Conservation (phyloP, 2,329 filamentous ascomycete species). For the Huntiella omanensis region DNA sequence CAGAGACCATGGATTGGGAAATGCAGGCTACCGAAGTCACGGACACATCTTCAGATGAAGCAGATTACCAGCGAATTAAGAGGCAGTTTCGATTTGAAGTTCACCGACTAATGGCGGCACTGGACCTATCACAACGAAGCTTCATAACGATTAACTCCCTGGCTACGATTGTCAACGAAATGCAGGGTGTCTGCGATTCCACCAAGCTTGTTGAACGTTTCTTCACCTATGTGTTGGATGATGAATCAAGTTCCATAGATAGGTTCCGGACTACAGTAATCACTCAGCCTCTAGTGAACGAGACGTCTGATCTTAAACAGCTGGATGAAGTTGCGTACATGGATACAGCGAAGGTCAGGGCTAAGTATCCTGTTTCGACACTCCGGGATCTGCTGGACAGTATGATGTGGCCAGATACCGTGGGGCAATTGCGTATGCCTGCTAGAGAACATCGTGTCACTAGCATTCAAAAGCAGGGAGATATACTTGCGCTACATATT, state of each 20-base stretch:
- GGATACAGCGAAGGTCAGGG: too few relatives aligned
- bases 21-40: conserved; percentile 11
- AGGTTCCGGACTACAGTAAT: too few relatives aligned
- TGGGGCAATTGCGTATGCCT: conserved; percentile 19
- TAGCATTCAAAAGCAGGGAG: conserved; percentile 26
- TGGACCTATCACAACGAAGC: conserved; percentile 39
- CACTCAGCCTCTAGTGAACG: too few relatives aligned
- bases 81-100: conserved; percentile 22
- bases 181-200: too few relatives aligned
- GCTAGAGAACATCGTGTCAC: conserved; percentile 23
- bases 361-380: too few relatives aligned
- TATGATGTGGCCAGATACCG: conserved; percentile 27
- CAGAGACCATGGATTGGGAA: conserved; percentile 3
- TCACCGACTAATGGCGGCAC: conserved; percentile 43
- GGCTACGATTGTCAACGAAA: neutral
- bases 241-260: too few relatives aligned
- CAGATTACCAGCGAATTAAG: too few relatives aligned
- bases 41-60: neutral
- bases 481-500: conserved; percentile 31
- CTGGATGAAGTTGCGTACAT: too few relatives aligned
- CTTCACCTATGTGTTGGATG: too few relatives aligned
- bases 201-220: too few relatives aligned
- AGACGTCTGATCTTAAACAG: too few relatives aligned
- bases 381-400: conserved; percentile 26
- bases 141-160: conserved; percentile 37